phyloP scores from a whole-genome alignment of 495 filamentous ascomycete species.

The Lentithecium fluviatile region DNA sequence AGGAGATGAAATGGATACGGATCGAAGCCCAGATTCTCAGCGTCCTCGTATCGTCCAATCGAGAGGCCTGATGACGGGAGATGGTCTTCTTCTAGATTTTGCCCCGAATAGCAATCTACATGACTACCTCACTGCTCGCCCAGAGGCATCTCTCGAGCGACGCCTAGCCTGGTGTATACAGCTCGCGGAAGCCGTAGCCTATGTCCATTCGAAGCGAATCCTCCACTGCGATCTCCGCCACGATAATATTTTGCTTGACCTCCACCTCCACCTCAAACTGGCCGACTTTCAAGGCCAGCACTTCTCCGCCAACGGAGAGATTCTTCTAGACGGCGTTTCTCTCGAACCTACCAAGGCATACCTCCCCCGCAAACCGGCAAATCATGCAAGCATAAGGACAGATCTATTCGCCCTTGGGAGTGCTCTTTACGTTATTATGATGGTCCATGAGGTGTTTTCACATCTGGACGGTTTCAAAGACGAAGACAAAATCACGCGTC shows the following conservation, averaged over 20 bases:
- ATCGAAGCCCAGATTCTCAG: conserved; percentile 16
- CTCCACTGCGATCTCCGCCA: conserved; percentile 23
- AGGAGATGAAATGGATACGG: conserved; percentile 15
- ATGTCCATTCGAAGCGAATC: conserved; percentile 23
- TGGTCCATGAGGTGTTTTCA: conserved; percentile 12
- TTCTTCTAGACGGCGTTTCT: conserved; percentile 21
- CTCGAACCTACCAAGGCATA: conserved; percentile 24
- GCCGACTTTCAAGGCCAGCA: conserved; percentile 24
- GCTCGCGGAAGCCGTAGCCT: conserved; percentile 20
- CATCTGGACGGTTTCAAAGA: conserved; percentile 15
- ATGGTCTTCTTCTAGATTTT: conserved; percentile 23
- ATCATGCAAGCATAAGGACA: conserved; percentile 23
- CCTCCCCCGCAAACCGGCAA: conserved; percentile 18
- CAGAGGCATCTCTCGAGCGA: conserved; percentile 15
- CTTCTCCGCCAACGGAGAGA: conserved; percentile 15
- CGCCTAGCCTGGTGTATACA: conserved; percentile 20
- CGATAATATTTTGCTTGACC: conserved; percentile 19
- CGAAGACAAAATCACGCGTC: conserved; percentile 13
- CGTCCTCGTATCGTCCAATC: conserved; percentile 8
- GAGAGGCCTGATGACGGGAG: conserved; percentile 2
- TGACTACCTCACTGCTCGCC: conserved; percentile 14
- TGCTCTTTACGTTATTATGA: conserved; percentile 15
- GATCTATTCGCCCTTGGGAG: conserved; percentile 25
- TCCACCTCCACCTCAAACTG: conserved; percentile 14
- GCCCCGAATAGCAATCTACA: conserved; percentile 18